These are phyloP conservation scores for Aspergillus pseudoviridinutans DNA, from an alignment of 2,329 filamentous ascomycete genomes.

Conservation along the genomic window DNA sequence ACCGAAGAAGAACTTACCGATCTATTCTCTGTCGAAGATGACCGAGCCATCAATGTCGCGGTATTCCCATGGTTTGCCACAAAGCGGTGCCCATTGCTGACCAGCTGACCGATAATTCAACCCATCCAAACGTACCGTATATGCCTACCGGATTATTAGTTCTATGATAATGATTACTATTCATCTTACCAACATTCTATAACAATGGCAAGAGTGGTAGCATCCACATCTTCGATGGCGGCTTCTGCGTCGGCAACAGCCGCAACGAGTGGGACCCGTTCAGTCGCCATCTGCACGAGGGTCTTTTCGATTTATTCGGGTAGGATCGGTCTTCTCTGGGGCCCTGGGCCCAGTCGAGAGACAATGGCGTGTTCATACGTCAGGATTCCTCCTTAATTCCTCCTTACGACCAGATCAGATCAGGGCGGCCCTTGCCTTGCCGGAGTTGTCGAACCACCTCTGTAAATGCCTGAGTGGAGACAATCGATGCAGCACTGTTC, in stretches of 20 bases:
- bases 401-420: slow-evolving; percentile 62
- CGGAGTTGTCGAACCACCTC: slow-evolving; percentile 55
- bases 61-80: slow-evolving; percentile 45
- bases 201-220: neutral
- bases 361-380: slow-evolving; percentile 60
- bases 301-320: neutral
- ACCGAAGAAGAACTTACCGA: neutral
- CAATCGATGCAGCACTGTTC: neutral
- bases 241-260: slow-evolving; percentile 48
- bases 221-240: slow-evolving; percentile 46
- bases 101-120: slow-evolving; percentile 52
- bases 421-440: slow-evolving; percentile 43
- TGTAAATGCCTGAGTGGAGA: slow-evolving; percentile 43
- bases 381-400: slow-evolving; percentile 64
- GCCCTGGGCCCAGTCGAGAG: slow-evolving; percentile 46
- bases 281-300: slow-evolving; percentile 38
- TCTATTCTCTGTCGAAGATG: neutral
- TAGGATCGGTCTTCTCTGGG: slow-evolving; percentile 21
- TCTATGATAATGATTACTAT: neutral
- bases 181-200: neutral
- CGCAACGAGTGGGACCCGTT: slow-evolving; percentile 39
- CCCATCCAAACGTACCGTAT: slow-evolving; percentile 56
- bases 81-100: slow-evolving; percentile 46
- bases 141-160: slow-evolving; percentile 44
- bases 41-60: neutral